phyloP scores from a whole-genome alignment of 371 early-diverging fungal genomes.

The Thermomucor indicae-seudaticae region DNA sequence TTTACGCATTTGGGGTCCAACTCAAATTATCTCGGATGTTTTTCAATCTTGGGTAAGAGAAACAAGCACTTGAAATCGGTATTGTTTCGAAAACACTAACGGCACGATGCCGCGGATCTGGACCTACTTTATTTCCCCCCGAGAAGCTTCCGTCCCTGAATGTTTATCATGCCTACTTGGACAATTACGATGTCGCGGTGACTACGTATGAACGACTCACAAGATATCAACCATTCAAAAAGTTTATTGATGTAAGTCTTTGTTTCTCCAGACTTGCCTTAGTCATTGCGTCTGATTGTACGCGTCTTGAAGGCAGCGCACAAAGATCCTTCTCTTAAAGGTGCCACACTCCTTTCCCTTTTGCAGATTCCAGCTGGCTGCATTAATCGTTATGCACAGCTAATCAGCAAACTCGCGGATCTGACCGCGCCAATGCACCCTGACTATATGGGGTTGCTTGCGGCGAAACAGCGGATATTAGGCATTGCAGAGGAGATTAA shows the following conservation, averaged over 20 bases:
- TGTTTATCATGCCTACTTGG: conserved; percentile 28
- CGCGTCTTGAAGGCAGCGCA: conserved; percentile 7
- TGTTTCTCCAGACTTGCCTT: neutral
- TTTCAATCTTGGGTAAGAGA: conserved; percentile 15
- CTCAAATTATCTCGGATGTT: conserved; percentile 20
- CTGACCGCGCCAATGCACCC: conserved; percentile 36
- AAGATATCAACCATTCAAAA: conserved; percentile 40
- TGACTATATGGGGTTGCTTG: conserved; percentile 26
- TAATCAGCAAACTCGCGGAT: conserved; percentile 25
- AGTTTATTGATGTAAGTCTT: conserved; percentile 38
- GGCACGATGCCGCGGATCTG: neutral
- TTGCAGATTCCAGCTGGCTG: conserved; percentile 36
- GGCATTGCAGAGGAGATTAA: conserved; percentile 19
- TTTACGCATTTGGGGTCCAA: conserved; percentile 16
- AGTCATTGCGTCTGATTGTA: neutral
- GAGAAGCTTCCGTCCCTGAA: conserved; percentile 34
- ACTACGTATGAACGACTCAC: conserved; percentile 39
- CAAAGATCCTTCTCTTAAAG: conserved; percentile 18
- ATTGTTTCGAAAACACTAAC: neutral
- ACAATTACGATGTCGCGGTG: conserved; percentile 34
- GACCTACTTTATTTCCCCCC: neutral
- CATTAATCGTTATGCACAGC: conserved; percentile 31
- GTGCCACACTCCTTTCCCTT: conserved; percentile 26
- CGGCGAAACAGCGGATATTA: conserved; percentile 25
- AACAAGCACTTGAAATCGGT: neutral